A percentile compares a stretch with the other conserved stretches of the same genome.
Conservation (phyloP, 179 eudicot species). For the Silene noctiflora region DNA sequence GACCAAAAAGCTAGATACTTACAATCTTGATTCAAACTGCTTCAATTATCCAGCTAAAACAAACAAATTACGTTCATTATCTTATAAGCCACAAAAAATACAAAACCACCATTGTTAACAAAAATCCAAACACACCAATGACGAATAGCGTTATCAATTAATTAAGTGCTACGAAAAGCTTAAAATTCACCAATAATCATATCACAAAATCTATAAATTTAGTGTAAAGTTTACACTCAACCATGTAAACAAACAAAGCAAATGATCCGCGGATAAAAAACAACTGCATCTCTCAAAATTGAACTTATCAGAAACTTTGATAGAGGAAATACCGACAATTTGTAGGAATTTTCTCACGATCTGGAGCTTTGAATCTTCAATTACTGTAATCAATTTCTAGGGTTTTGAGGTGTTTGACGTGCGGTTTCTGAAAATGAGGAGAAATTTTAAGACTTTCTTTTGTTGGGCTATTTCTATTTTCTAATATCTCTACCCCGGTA, state of each 20-base stretch:
- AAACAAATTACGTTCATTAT: background rate
- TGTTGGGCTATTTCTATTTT: too few species aligned
- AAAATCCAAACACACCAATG: background rate
- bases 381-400: background rate
- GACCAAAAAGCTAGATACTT: background rate
- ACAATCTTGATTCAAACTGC: background rate
- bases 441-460: too few species aligned
- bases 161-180: background rate
- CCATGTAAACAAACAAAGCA: background rate
- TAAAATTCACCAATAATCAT: background rate
- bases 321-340: background rate
- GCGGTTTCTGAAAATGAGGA: background rate
- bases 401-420: background rate
- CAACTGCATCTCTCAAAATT: background rate
- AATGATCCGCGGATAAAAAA: background rate
- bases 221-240: background rate
- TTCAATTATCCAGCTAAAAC: slow-evolving; percentile 2
- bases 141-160: background rate
- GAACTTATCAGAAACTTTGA: background rate
- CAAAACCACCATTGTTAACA: background rate
- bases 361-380: background rate
- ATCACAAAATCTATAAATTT: background rate
- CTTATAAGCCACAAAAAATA: too few species aligned
- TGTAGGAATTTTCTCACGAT: background rate
- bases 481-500: too few species aligned